Evolutionary conservation across 805 yeast species (phyloP).

Genomic region (Metschnikowia amazonensis): DNA sequence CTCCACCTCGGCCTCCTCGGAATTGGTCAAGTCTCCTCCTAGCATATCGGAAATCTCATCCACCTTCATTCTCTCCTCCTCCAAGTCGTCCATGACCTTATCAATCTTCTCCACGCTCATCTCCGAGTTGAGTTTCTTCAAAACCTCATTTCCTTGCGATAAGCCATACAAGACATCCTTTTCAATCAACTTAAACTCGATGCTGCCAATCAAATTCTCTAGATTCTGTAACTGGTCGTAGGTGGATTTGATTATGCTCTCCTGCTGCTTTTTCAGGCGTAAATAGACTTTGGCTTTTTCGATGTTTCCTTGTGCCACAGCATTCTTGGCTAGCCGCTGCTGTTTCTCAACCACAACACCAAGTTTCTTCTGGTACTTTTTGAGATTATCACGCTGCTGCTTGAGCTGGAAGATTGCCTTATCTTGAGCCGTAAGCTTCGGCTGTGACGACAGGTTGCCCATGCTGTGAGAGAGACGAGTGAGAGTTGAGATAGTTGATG

Average conservation of each 20-base stretch:
- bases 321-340: constrained; percentile 52
- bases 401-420: constrained; percentile 82
- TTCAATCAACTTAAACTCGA: constrained; percentile 88
- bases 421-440: constrained; percentile 78
- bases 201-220: constrained; percentile 71
- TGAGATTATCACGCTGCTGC: constrained; percentile 79
- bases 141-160: constrained; percentile 72
- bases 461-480: constrained; percentile 14
- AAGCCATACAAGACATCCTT: constrained; percentile 79
- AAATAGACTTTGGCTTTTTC: constrained; percentile 65
- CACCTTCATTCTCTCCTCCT: constrained; percentile 77
- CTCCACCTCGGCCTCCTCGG: constrained; percentile 61
- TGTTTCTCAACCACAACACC: constrained; percentile 58
- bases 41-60: constrained; percentile 62
- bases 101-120: constrained; percentile 79
- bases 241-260: constrained; percentile 63
- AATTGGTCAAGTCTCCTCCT: constrained; percentile 37
- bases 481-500: not conserved
- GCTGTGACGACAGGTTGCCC: constrained; percentile 46
- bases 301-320: constrained; percentile 50
- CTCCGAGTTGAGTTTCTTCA: constrained; percentile 73
- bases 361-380: constrained; percentile 65
- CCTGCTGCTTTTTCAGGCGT: constrained; percentile 78
- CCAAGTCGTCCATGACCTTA: constrained; percentile 74
- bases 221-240: constrained; percentile 74